Conservation (phyloP, 129 eudicot species). For the Centaurea solstitialis region DNA sequence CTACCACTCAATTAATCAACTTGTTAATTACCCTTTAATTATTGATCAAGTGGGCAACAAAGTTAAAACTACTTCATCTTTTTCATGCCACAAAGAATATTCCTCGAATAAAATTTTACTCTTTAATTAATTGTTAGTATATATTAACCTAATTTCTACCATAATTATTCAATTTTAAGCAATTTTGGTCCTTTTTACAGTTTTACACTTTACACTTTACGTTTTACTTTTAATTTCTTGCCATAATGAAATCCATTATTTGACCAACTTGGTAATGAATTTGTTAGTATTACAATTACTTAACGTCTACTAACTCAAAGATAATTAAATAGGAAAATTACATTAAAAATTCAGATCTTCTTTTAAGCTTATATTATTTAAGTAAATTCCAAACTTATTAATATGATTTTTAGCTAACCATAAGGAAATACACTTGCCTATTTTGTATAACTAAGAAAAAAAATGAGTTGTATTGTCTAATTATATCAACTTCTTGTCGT, state of each 20-base stretch:
- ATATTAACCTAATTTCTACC: neutral
- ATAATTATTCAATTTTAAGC: neutral
- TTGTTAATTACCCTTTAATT: slow-evolving; percentile 14
- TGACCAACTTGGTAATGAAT: too few species aligned
- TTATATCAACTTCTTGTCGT: neutral
- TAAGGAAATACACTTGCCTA: neutral
- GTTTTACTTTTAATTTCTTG: neutral
- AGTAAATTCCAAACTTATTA: neutral
- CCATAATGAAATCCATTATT: too few species aligned
- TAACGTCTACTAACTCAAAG: neutral
- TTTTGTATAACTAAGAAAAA: neutral
- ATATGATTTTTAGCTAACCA: neutral
- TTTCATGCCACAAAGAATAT: slow-evolving; percentile 36
- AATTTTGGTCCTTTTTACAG: neutral
- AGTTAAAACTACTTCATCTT: slow-evolving; percentile 7
- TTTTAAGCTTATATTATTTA: neutral
- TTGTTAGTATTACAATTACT: neutral
- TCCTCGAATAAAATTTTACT: slow-evolving; percentile 38
- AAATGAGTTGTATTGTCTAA: neutral
- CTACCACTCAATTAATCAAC: slow-evolving; percentile 25
- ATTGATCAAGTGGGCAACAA: slow-evolving; percentile 32
- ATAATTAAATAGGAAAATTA: neutral
- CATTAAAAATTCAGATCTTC: neutral
- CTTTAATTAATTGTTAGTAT: neutral
- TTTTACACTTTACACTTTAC: neutral